Conservation (phyloP, 208 protist genomes). For the Leishmania guyanensis region DNA sequence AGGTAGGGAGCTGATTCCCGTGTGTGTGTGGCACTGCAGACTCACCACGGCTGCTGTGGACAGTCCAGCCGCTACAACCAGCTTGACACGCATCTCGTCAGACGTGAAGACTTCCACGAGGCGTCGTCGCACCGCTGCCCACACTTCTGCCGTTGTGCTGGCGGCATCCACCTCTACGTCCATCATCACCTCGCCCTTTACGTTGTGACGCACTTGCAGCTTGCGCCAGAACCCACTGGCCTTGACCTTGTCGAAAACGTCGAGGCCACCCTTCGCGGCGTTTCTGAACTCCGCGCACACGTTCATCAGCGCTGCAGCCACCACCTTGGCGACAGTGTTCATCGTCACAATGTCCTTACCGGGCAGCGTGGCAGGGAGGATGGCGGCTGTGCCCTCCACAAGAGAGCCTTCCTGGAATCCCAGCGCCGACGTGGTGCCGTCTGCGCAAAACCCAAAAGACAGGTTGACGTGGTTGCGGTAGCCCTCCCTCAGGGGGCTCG, state of each 20-base stretch:
- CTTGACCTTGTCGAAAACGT: conserved; percentile 79
- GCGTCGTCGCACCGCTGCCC: conserved; percentile 38
- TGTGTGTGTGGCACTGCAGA: conserved; percentile 81
- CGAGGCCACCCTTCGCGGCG: conserved; percentile 33
- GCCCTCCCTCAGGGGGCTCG: conserved; percentile 65
- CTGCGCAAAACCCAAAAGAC: conserved; percentile 73
- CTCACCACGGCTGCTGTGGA: conserved; percentile 55
- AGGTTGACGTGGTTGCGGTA: conserved; percentile 95
- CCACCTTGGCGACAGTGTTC: conserved; percentile 55
- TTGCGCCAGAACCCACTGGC: conserved; percentile 91
- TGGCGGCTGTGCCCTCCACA: conserved; percentile 68
- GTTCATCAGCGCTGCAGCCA: conserved; percentile 55
- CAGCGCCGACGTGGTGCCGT: conserved; percentile 48
- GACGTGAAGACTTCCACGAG: conserved; percentile 41
- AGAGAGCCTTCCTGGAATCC: conserved; percentile 77
- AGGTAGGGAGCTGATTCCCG: conserved; percentile 62
- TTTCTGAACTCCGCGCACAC: conserved; percentile 41
- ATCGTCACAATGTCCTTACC: conserved; percentile 61
- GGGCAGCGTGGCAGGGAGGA: conserved; percentile 56
- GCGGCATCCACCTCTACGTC: conserved; percentile 69
- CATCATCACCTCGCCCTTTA: conserved; percentile 83
- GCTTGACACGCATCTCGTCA: conserved; percentile 21
- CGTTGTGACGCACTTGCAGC: conserved; percentile 90
- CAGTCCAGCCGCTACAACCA: conserved; percentile 29
- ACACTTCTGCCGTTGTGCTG: conserved; percentile 34